phyloP scores from a whole-genome alignment of 2,329 filamentous ascomycete genomes.

The Fusarium sp. region DNA sequence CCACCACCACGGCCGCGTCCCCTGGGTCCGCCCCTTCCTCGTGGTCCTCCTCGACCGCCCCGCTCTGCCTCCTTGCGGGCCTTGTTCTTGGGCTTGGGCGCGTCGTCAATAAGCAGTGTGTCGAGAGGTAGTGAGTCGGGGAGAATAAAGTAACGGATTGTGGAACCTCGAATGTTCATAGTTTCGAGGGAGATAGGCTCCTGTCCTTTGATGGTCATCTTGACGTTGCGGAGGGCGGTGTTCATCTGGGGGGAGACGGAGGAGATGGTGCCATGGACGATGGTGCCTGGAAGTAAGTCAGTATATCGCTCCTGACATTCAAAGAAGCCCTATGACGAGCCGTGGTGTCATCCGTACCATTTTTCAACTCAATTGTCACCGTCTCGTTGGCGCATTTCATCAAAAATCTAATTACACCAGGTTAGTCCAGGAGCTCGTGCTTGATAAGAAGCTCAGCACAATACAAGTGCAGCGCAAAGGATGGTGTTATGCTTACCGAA shows the following conservation, averaged over 20 bases:
- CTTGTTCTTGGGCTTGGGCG: slow-evolving; percentile 99
- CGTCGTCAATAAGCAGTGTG: slow-evolving; percentile 94
- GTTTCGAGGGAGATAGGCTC: slow-evolving; percentile 90
- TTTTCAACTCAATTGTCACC: slow-evolving; percentile 98
- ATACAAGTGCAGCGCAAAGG: slow-evolving; percentile 28
- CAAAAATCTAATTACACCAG: slow-evolving; percentile 77
- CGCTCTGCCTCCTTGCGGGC: slow-evolving; percentile 88
- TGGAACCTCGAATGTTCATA: slow-evolving; percentile 96
- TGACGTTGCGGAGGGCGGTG: slow-evolving; percentile 92
- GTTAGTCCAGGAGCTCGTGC: slow-evolving; percentile 47
- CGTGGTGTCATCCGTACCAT: slow-evolving; percentile 72
- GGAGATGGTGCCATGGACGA: slow-evolving; percentile 96
- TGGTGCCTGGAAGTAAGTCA: slow-evolving; percentile 75
- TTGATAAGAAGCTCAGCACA: slow-evolving; percentile 42
- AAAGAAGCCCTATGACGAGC: neutral
- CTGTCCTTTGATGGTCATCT: slow-evolving; percentile 92
- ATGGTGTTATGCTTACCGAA: slow-evolving; percentile 74
- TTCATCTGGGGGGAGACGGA: slow-evolving; percentile 99
- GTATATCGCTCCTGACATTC: slow-evolving; percentile 1
- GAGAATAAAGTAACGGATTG: slow-evolving; percentile 96
- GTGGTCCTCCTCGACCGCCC: slow-evolving; percentile 62
- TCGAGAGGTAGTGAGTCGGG: slow-evolving; percentile 96
- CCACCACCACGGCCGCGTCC: slow-evolving; percentile 63
- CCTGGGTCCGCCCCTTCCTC: slow-evolving; percentile 67
- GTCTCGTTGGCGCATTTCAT: slow-evolving; percentile 99